Evolutionary conservation across 2,329 filamentous ascomycete genomes (phyloP), one percentile per base, ranked within the genome.

Genomic region (Tricladium varicosporioides): DNA sequence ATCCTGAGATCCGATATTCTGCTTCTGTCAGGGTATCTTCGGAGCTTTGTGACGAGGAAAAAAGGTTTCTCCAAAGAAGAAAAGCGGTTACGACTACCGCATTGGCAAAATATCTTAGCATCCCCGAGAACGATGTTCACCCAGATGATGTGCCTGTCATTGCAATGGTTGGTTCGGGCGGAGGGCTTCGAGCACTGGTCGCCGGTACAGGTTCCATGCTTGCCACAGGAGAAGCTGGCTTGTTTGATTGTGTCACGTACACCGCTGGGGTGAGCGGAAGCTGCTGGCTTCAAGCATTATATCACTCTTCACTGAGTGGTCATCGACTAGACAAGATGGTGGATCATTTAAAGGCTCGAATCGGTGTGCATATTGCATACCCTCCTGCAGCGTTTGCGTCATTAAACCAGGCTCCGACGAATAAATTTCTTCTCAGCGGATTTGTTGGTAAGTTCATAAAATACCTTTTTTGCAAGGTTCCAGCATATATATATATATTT

Each of bases 201-300:
- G 92, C 94, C 1, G 92, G 93, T 2, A 87, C 92, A 0, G 92
- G 93, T 0, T 97, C 92, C 0, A 87, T 95, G 60, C 78, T 94
- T 9, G 92, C 92, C 2, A 82, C 91, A 0, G 85, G 91, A 58
- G 89, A 97, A 70, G 88, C 89, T 56, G 94, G 94, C 0, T 77
- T 99, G 0, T 95, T 96, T 70, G 92, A 97, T 73, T 97, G 94
- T 70, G 82, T 91, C 10, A 97, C 92, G 1, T 99, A 99, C 69
- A 96, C 92, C 0, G 91, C 93, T 5, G 94, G 94, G 1, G 94
- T 99, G 49, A 97, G 92, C 69, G 94, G 94, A 0, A 95, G 90
- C 62, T 97, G 94, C 72, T 99, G 94, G 94, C 80, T 97, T 5
- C 93, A 97, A 71, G 80, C 89, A 0, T 79, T 99, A 3, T 96